Conservation (phyloP, 73 alveolate species). For the Paramecium biaurelia region DNA sequence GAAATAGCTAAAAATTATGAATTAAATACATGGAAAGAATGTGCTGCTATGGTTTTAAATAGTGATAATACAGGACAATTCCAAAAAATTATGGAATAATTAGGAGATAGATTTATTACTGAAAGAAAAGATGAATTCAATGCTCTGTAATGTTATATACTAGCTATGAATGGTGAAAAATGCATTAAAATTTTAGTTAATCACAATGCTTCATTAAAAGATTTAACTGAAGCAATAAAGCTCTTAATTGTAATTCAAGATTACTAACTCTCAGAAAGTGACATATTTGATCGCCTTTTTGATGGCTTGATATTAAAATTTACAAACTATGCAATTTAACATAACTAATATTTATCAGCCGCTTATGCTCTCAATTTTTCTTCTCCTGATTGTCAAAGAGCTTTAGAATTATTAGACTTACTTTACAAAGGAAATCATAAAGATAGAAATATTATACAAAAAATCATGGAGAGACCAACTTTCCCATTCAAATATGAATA, state of each 20-base stretch:
- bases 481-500: slow-evolving; percentile 42
- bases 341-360: slow-evolving; percentile 30
- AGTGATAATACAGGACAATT: slow-evolving; percentile 56
- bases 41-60: slow-evolving; percentile 76
- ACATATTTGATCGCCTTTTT: background rate
- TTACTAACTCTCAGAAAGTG: background rate
- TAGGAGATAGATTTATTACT: slow-evolving; percentile 75
- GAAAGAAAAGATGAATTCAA: slow-evolving; percentile 75
- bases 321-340: background rate
- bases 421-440: background rate
- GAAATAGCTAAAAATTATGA: slow-evolving; percentile 87
- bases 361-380: slow-evolving; percentile 19
- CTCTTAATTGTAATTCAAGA: background rate
- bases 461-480: background rate
- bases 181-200: slow-evolving; percentile 70
- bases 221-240: slow-evolving; percentile 54
- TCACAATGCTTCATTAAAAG: slow-evolving; percentile 55
- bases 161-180: slow-evolving; percentile 68
- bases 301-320: background rate
- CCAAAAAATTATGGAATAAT: slow-evolving; percentile 59
- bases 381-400: background rate
- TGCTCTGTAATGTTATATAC: slow-evolving; percentile 79
- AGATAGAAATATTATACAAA: background rate
- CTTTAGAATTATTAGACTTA: background rate
- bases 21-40: slow-evolving; percentile 93